phyloP scores from a whole-genome alignment of 148 eudicot species.

The Rheum nobile region DNA sequence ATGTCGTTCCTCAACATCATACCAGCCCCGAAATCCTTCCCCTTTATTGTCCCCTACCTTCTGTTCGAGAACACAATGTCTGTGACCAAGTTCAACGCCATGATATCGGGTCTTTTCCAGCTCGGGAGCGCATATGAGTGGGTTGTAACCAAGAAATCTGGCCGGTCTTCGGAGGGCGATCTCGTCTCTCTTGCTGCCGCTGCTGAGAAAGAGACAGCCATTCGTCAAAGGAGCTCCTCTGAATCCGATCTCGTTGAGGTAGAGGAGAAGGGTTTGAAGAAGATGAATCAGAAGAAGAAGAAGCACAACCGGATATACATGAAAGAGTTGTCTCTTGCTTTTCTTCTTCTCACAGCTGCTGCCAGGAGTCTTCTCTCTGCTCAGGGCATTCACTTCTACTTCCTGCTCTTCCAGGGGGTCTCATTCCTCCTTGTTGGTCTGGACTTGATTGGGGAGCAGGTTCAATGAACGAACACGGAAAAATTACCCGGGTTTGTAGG shows the following conservation, averaged over 20 bases:
- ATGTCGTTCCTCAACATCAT: slow-evolving; percentile 25
- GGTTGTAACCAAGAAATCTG: slow-evolving; percentile 30
- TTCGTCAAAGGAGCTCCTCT: slow-evolving; percentile 7
- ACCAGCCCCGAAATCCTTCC: slow-evolving; percentile 23
- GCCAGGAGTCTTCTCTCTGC: slow-evolving; percentile 18
- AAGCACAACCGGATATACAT: slow-evolving; percentile 21
- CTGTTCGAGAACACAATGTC: slow-evolving; percentile 31
- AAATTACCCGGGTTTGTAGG: neutral
- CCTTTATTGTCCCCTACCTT: slow-evolving; percentile 24
- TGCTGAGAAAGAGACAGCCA: neutral
- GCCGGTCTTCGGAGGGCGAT: slow-evolving; percentile 24
- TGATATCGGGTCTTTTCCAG: slow-evolving; percentile 27
- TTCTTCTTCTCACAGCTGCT: slow-evolving; percentile 19
- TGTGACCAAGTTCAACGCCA: slow-evolving; percentile 32
- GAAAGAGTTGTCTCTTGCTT: slow-evolving; percentile 18
- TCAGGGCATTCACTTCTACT: slow-evolving; percentile 25
- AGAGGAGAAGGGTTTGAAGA: slow-evolving; percentile 9
- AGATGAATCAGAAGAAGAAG: slow-evolving; percentile 12
- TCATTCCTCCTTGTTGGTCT: slow-evolving; percentile 22
- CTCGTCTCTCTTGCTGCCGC: neutral
- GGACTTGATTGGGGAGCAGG: slow-evolving; percentile 23
- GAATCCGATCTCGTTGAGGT: slow-evolving; percentile 7
- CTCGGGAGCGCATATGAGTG: slow-evolving; percentile 25
- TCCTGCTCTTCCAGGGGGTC: slow-evolving; percentile 20
- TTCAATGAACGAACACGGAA: neutral